phyloP scores from a whole-genome alignment of 192 early-diverging fungal genomes.

The Coemansia sp. region DNA sequence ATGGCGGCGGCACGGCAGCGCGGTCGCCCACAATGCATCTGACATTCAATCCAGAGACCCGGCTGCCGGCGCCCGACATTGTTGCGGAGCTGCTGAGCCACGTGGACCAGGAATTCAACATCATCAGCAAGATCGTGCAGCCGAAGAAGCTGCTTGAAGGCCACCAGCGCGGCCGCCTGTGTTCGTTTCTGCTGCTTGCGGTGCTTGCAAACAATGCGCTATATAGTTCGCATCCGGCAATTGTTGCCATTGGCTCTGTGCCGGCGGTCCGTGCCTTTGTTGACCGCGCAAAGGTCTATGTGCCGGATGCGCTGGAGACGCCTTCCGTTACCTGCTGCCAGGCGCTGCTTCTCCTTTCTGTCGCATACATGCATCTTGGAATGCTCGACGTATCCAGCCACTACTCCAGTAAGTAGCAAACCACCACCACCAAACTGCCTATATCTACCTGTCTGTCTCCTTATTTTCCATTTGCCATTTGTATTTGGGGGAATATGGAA shows the following conservation, averaged over 20 bases:
- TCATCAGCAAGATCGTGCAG: constrained; percentile 47
- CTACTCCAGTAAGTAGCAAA: constrained; percentile 41
- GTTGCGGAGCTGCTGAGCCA: constrained; percentile 39
- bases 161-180: constrained; percentile 11
- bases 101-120: constrained; percentile 28
- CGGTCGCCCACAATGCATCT: constrained; percentile 8
- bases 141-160: constrained; percentile 24
- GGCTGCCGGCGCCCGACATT: constrained; percentile 33
- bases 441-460: background rate
- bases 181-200: constrained; percentile 32
- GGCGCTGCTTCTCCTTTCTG: constrained; percentile 29
- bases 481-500: no score
- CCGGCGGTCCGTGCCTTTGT: constrained; percentile 23
- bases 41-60: constrained; percentile 22
- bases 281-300: constrained; percentile 35
- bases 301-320: constrained; percentile 32
- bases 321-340: constrained; percentile 29
- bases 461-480: background rate
- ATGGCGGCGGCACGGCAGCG: background rate
- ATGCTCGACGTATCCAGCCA: constrained; percentile 38
- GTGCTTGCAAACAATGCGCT: constrained; percentile 45
- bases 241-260: constrained; percentile 12
- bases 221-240: constrained; percentile 39
- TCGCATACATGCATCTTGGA: constrained; percentile 43
- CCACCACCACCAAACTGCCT: background rate